These are phyloP conservation scores for Candida quercuum DNA, from an alignment of 805 yeast species.

Conservation along the genomic window DNA sequence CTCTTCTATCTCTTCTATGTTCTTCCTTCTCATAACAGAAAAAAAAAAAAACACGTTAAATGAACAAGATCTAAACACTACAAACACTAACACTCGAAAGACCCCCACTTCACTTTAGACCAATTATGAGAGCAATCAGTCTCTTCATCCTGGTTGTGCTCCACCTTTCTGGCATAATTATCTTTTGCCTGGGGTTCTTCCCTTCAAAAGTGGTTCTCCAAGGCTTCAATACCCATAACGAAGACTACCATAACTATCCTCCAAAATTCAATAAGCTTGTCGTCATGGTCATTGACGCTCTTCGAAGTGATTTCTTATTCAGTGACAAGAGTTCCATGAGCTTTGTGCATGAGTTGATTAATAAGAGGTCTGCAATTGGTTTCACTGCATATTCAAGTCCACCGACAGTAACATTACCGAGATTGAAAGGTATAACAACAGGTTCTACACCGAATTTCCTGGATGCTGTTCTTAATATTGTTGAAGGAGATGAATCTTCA, in stretches of 20 bases:
- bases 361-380: conserved; percentile 70
- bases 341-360: conserved; percentile 59
- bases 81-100: no score
- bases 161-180: conserved; percentile 49
- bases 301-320: conserved; percentile 83
- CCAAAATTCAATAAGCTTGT: conserved; percentile 63
- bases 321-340: conserved; percentile 59
- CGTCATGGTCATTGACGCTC: conserved; percentile 87
- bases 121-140: no score
- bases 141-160: no score
- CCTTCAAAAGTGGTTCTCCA: conserved; percentile 80
- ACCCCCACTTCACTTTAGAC: no score
- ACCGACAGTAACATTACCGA: conserved; percentile 93
- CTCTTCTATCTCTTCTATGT: no score
- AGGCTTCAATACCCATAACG: conserved; percentile 41
- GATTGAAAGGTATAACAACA: conserved; percentile 88
- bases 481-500: conserved; percentile 77
- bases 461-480: conserved; percentile 90
- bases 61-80: no score
- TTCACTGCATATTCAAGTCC: conserved; percentile 91
- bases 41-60: no score
- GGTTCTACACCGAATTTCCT: conserved; percentile 93
- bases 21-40: no score
- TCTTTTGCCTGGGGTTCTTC: conserved; percentile 81
- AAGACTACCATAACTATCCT: conserved; percentile 29